A percentile compares a stretch with the other conserved stretches of the same genome.
phyloP scores from a whole-genome alignment of 805 yeast species.

The Wickerhamomyces chaumierensis region DNA sequence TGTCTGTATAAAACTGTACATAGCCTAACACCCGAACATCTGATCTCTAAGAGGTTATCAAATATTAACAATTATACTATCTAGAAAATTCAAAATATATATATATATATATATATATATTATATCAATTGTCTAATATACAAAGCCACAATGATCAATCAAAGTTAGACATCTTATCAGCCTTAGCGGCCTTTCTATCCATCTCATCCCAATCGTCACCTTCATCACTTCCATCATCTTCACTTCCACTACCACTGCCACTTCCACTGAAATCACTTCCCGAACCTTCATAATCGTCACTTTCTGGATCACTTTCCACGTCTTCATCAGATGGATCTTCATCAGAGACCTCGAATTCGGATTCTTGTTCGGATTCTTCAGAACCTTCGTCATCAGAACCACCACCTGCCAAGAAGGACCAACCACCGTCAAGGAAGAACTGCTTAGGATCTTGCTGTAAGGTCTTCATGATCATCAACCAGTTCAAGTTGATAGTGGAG shows the following conservation, averaged over 20 bases:
- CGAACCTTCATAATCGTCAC: conserved; percentile 23
- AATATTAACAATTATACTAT: too few relatives aligned
- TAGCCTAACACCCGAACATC: too few relatives aligned
- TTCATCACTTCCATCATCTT: conserved; percentile 28
- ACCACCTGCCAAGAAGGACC: conserved; percentile 86
- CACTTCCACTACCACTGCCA: conserved; percentile 25
- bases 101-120: too few relatives aligned
- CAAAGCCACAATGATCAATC: too few relatives aligned
- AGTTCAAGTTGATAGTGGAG: conserved; percentile 90
- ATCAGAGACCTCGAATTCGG: conserved; percentile 34
- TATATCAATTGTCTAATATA: too few relatives aligned
- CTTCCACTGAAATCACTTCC: conserved; percentile 25
- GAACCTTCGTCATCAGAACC: conserved; percentile 69
- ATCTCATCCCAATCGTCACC: conserved; percentile 25
- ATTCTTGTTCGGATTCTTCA: conserved; percentile 55
- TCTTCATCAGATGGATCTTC: conserved; percentile 32
- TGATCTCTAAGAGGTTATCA: too few relatives aligned
- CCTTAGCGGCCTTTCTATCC: conserved; percentile 18
- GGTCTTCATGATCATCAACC: conserved; percentile 94
- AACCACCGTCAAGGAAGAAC: conserved; percentile 90
- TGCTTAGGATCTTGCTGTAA: conserved; percentile 86
- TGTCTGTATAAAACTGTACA: too few relatives aligned
- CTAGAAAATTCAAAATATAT: too few relatives aligned
- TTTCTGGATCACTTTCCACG: conserved; percentile 28
- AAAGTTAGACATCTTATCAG: conserved; percentile 30